These are phyloP conservation scores for Globisporangium cederbergense DNA, from an alignment of 352 stramenopile genomes.

Conservation along the genomic window DNA sequence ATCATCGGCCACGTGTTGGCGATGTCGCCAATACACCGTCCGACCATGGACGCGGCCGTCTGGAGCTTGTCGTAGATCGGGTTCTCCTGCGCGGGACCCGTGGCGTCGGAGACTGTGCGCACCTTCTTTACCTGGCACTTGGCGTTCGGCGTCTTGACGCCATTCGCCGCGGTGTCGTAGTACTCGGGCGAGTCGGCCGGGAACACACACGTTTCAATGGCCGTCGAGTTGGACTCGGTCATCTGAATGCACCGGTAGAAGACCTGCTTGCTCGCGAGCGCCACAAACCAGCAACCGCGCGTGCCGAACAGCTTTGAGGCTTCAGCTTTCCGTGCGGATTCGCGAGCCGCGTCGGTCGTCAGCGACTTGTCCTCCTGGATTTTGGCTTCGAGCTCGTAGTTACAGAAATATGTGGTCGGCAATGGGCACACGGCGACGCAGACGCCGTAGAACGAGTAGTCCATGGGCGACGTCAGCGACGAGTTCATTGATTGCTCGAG, in stretches of 20 bases:
- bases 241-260: constrained; percentile 83
- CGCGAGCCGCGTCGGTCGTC: constrained; percentile 35
- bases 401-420: constrained; percentile 59
- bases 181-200: constrained; percentile 64
- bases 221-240: constrained; percentile 53
- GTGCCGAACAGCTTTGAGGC: constrained; percentile 35
- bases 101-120: constrained; percentile 44
- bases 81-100: constrained; percentile 59
- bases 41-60: constrained; percentile 40
- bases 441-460: constrained; percentile 69
- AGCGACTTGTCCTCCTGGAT: constrained; percentile 39
- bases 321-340: constrained; percentile 40
- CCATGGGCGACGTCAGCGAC: constrained; percentile 32
- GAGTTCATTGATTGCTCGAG: constrained; percentile 47
- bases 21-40: constrained; percentile 68
- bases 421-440: constrained; percentile 59
- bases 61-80: constrained; percentile 74
- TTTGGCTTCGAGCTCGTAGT: constrained; percentile 62
- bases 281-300: constrained; percentile 62
- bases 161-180: constrained; percentile 46
- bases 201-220: constrained; percentile 64
- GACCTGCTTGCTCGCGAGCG: constrained; percentile 54
- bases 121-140: constrained; percentile 79
- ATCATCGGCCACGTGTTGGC: constrained; percentile 53
- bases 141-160: constrained; percentile 44